Conservation (phyloP, 1,284 basidiomycete species). For the Xanthoconium separans region DNA sequence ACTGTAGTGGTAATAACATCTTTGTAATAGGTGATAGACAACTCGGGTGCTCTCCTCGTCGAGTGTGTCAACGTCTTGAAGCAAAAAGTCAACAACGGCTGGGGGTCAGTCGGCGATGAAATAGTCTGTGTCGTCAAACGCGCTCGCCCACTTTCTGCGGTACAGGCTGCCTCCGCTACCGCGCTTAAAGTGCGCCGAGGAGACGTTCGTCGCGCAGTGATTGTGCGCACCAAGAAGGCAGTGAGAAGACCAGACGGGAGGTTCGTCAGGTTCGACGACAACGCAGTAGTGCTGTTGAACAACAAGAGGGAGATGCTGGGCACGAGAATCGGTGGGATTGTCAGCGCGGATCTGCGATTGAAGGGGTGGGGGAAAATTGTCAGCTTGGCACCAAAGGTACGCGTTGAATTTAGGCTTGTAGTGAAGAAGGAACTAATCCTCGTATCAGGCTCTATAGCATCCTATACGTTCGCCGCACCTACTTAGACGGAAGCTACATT, state of each 20-base stretch:
- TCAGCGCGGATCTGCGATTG: constrained; percentile 86
- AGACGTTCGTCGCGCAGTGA: constrained; percentile 92
- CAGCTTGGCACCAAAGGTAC: constrained; percentile 88
- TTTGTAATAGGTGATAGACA: constrained; percentile 83
- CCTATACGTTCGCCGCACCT: too few relatives aligned
- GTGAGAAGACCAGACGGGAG: constrained; percentile 86
- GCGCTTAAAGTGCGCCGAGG: constrained; percentile 87
- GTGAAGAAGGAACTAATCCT: background rate
- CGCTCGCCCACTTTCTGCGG: constrained; percentile 79
- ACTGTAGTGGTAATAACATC: background rate
- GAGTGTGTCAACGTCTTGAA: constrained; percentile 98
- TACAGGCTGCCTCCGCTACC: constrained; percentile 58
- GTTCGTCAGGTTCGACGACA: constrained; percentile 93
- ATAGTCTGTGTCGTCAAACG: constrained; percentile 96
- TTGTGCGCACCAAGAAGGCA: constrained; percentile 88
- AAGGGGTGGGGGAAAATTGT: constrained; percentile 97
- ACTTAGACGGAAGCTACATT: background rate
- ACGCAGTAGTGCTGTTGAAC: constrained; percentile 94
- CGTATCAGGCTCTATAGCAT: constrained; percentile 23
- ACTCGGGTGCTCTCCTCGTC: constrained; percentile 94
- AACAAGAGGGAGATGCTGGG: constrained; percentile 97
- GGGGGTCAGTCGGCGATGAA: constrained; percentile 87
- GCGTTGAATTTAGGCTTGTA: constrained; percentile 8
- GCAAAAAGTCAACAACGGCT: constrained; percentile 90
- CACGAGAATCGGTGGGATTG: constrained; percentile 91